Conservation (phyloP, 768 basidiomycete species). For the Tylopilus sp. region DNA sequence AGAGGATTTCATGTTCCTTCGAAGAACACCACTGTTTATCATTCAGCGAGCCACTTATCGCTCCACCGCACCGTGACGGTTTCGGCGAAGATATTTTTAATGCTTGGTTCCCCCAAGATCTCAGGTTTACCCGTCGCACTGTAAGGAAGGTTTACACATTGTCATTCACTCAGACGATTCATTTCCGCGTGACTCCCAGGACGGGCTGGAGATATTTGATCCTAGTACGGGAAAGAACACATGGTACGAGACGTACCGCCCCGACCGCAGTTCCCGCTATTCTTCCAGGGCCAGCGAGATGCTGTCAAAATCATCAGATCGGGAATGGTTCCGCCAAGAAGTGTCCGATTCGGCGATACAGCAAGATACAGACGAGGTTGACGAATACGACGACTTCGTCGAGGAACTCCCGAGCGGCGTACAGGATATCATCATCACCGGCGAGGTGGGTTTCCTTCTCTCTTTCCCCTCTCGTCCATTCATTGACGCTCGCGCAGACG, state of each 20-base stretch:
- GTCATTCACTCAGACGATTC: constrained; percentile 2
- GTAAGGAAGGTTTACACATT: constrained; percentile 25
- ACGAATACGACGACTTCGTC: constrained; percentile 39
- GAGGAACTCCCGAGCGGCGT: constrained; percentile 40
- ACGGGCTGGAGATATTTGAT: constrained; percentile 41
- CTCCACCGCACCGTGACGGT: constrained; percentile 33
- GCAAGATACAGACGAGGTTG: constrained; percentile 28
- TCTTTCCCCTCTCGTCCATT: neutral
- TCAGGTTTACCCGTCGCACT: constrained; percentile 30
- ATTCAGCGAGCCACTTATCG: constrained; percentile 35
- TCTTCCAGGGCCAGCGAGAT: constrained; percentile 35
- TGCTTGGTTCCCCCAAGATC: constrained; percentile 44
- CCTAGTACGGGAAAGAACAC: constrained; percentile 36
- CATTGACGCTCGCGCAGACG: constrained; percentile 31
- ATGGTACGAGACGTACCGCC: constrained; percentile 46
- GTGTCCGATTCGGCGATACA: constrained; percentile 14
- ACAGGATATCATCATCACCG: constrained; percentile 51
- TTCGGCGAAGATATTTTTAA: constrained; percentile 45
- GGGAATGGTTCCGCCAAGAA: constrained; percentile 26
- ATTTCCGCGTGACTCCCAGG: constrained; percentile 28
- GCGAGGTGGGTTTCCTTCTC: constrained; percentile 36
- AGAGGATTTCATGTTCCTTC: constrained; percentile 40
- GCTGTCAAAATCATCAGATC: constrained; percentile 5
- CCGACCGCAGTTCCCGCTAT: constrained; percentile 36
- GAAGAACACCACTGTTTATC: constrained; percentile 47